Base-by-base conservation (phyloP, 1,284 basidiomycete genomes). In the Bondarzewia mesenterica region DNA sequence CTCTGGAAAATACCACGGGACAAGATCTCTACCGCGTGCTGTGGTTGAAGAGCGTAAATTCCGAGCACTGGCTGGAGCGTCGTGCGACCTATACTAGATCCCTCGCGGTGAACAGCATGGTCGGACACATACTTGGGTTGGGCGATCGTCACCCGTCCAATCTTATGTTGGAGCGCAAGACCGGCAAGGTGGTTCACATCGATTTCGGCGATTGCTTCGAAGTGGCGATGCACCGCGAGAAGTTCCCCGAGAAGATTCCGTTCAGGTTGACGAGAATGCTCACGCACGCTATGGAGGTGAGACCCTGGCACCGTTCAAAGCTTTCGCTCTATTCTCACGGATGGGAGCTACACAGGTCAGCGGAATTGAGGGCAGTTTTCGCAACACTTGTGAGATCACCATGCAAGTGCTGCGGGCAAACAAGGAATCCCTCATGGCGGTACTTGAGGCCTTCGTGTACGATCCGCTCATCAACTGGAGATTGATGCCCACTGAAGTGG, bases 141-240 rank as follows among this genome's bases (percentile, higher is more conserved):
- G 96, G 96, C n/a, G 96, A 99, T 69, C 84, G 96, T 21, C 96
- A 99, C 68, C 96, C 96, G 26, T 94, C 90, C 50, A 99, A 99
- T 70, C 67, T 99, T 51, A 77, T 99, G 60, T 75, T 99, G 39
- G 93, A 96, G 64, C 82, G 94, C 54, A 82, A 83, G 51, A 93
- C 91, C 2, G 96, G 96, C 40, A 94, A 97, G 66, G 88, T 99
- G 12, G 67, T 69, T 18, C 85, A 99, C 63, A 97, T 99, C 57
- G 96, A 99, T 68, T 99, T 98, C 59, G 92, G 92, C 42, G 92
- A 95, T 63, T 94, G 92, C 61, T 94, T 94, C 66, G 92, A 94
- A 67, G 83, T 94, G 42, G 91, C 92, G 15, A 93, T 94, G 86
- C 86, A 90, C 57, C 85, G 94, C 57, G 92, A 98, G 69, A 99